Conservation (phyloP, 805 yeast species). For the Debaryomyces maramus region DNA sequence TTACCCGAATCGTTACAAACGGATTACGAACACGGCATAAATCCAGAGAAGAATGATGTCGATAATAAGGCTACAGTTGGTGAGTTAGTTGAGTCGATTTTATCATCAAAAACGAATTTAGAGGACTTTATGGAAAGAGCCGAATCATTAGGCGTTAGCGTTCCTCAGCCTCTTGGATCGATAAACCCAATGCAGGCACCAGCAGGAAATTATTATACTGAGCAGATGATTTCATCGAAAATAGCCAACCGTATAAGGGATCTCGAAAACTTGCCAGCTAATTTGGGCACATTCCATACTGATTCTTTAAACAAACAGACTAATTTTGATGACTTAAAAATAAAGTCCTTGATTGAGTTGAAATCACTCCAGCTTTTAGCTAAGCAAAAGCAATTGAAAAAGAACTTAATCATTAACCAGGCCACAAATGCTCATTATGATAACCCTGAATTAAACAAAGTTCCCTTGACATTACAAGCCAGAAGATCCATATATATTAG, state of each 20-base stretch:
- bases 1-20: conserved; percentile 54
- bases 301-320: conserved; percentile 29
- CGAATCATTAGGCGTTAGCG: conserved; percentile 36
- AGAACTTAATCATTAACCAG: conserved; percentile 52
- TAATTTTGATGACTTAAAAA: conserved; percentile 52
- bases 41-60: conserved; percentile 4
- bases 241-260: conserved; percentile 59
- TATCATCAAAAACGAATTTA: conserved; percentile 1
- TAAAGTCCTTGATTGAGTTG: conserved; percentile 68
- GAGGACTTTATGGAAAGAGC: conserved; percentile 36
- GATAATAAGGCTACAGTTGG: conserved; percentile 1
- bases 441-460: conserved; percentile 49
- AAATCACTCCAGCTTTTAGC: conserved; percentile 65
- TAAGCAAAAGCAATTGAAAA: conserved; percentile 70
- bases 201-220: conserved; percentile 53
- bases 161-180: conserved; percentile 20
- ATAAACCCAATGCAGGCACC: conserved; percentile 38
- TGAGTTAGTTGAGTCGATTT: conserved; percentile 8
- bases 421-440: conserved; percentile 58
- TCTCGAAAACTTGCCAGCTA: conserved; percentile 67
- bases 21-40: conserved; percentile 22
- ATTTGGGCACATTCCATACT: conserved; percentile 57
- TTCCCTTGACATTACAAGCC: conserved; percentile 62
- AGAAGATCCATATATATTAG: conserved; percentile 68
- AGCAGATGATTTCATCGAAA: conserved; percentile 52